Conservation (phyloP, 2,329 filamentous ascomycete genomes). For the Penicillium rolfsii region DNA sequence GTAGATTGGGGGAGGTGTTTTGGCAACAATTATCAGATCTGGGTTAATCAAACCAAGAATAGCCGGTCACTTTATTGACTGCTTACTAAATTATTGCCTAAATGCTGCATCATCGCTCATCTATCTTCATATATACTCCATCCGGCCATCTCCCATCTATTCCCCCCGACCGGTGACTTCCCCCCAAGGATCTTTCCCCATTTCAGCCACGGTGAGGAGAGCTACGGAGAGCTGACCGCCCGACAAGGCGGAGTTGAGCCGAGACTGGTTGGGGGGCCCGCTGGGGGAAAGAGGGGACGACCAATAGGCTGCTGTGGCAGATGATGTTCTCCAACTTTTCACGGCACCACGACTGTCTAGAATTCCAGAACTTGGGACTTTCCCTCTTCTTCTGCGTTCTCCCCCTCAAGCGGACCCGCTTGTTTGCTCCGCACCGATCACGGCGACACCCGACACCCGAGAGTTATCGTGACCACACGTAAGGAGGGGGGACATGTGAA, state of each 20-base stretch:
- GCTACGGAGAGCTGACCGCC: constrained; percentile 5
- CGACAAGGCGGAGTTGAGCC: constrained; percentile 26
- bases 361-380: background rate
- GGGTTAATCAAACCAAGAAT: background rate
- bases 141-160: no score
- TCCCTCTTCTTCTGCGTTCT: background rate
- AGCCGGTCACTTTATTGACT: background rate
- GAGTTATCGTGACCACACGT: background rate
- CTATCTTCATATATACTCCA: background rate
- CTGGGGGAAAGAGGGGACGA: constrained; percentile 7
- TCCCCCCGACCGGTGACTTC: background rate
- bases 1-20: no score
- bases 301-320: constrained; percentile 6
- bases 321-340: constrained; percentile 23
- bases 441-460: constrained; percentile 23
- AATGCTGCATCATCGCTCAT: background rate
- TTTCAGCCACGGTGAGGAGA: constrained; percentile 12
- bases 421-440: constrained; percentile 27
- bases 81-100: background rate
- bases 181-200: constrained; percentile 6
- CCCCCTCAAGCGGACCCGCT: constrained; percentile 13
- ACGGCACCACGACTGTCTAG: background rate
- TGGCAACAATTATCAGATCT: background rate
- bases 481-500: constrained; percentile 18
- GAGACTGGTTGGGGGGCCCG: constrained; percentile 8